phyloP scores from a whole-genome alignment of 2,329 filamentous ascomycete genomes.

The Pezicula rhizophila region DNA sequence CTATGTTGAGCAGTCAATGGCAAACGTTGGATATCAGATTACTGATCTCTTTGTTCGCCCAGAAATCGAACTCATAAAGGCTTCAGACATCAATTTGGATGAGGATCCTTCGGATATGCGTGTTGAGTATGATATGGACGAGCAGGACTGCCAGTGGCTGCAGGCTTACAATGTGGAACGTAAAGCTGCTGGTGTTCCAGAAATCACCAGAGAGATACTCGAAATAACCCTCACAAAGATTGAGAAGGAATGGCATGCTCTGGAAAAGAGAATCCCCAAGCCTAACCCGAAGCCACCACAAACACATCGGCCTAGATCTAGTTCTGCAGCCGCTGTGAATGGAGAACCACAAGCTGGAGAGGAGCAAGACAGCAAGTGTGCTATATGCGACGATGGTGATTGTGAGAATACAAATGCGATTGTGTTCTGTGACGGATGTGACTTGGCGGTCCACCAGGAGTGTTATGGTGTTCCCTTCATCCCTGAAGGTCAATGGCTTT shows the following conservation, averaged over 20 bases:
- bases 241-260: conserved; percentile 94
- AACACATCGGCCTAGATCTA: conserved; percentile 86
- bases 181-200: conserved; percentile 66
- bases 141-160: conserved; percentile 96
- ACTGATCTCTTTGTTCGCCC: conserved; percentile 82
- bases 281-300: conserved; percentile 94
- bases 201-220: conserved; percentile 88
- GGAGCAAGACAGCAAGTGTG: conserved; percentile 95
- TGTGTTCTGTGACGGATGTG: conserved; percentile 97
- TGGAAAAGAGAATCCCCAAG: conserved; percentile 96
- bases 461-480: conserved; percentile 99
- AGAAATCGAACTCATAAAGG: conserved; percentile 64
- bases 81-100: conserved; percentile 51
- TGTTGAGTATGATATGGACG: conserved; percentile 99
- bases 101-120: conserved; percentile 53
- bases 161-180: conserved; percentile 75
- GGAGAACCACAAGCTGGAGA: conserved; percentile 83
- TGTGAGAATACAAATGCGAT: conserved; percentile 99
- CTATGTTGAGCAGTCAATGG: conserved; percentile 95
- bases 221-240: conserved; percentile 99
- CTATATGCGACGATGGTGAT: conserved; percentile 97
- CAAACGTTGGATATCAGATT: conserved; percentile 91
- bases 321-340: conserved; percentile 91
- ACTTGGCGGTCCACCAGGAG: conserved; percentile 95
- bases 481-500: conserved; percentile 96